Percentiles rank a stretch among this genome's conserved stretches.
Conservation (phyloP, 2,329 filamentous ascomycete species). For the Mycosphaerella sp. region DNA sequence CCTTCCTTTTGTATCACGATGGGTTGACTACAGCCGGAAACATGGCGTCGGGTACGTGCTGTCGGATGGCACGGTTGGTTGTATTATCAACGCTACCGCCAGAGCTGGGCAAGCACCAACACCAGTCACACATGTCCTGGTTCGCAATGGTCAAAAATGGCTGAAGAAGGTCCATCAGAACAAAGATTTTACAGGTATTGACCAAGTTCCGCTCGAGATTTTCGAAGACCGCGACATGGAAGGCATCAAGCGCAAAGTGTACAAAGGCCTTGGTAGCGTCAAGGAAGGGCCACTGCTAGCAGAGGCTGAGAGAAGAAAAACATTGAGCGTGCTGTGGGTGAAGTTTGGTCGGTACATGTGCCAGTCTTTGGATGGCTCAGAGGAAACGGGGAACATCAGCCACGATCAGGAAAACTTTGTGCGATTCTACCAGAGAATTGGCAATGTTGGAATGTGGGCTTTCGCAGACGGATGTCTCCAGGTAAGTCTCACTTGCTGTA, state of each 20-base stretch:
- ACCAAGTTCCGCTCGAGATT: conserved; percentile 55
- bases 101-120: conserved; percentile 30
- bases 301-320: conserved; percentile 46
- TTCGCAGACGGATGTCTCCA: conserved; percentile 75
- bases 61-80: conserved; percentile 74
- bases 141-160: conserved; percentile 65
- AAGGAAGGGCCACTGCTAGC: conserved; percentile 29
- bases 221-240: conserved; percentile 64
- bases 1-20: conserved; percentile 60
- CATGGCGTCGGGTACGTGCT: conserved; percentile 79
- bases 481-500: conserved; percentile 40
- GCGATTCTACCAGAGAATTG: conserved; percentile 74
- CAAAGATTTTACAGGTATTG: conserved; percentile 56
- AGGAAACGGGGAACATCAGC: conserved; percentile 28
- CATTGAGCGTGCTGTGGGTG: conserved; percentile 55
- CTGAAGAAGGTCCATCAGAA: conserved; percentile 39
- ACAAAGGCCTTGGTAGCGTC: conserved; percentile 42
- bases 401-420: conserved; percentile 52
- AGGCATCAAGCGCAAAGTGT: conserved; percentile 55
- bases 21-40: conserved; percentile 86
- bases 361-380: conserved; percentile 41
- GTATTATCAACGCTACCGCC: conserved; percentile 47
- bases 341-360: conserved; percentile 67
- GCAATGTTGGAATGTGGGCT: conserved; percentile 74
- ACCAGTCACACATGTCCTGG: conserved; percentile 66